Conservation (phyloP, 2,329 filamentous ascomycete species). For the Hypoxylon sp. region DNA sequence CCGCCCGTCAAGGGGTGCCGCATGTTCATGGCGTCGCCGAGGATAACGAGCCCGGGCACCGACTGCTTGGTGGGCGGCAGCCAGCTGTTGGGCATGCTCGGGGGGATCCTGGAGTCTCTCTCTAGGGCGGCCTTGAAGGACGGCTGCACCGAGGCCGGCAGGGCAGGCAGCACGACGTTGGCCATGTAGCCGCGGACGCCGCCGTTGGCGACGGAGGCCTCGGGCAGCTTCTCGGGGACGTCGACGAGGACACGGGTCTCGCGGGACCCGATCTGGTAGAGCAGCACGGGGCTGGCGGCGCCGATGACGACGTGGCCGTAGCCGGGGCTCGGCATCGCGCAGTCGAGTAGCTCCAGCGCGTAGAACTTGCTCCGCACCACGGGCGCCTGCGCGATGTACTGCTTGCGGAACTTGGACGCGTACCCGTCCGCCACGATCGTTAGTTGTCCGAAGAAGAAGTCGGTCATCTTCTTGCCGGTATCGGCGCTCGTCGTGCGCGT, state of each 20-base stretch:
- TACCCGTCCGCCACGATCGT: constrained; percentile 95
- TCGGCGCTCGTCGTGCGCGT: constrained; percentile 72
- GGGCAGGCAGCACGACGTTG: constrained; percentile 80
- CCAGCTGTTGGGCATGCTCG: constrained; percentile 95
- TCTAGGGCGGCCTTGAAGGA: constrained; percentile 82
- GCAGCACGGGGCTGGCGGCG: constrained; percentile 79
- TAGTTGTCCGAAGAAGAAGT: constrained; percentile 88
- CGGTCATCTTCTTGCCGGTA: constrained; percentile 67
- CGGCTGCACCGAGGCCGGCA: constrained; percentile 78
- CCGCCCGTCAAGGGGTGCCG: constrained; percentile 97
- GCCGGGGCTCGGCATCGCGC: constrained; percentile 76
- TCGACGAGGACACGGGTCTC: constrained; percentile 93
- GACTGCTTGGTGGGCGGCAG: constrained; percentile 80
- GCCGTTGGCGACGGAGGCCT: constrained; percentile 78
- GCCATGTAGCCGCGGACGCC: constrained; percentile 87
- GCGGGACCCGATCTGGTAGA: constrained; percentile 97
- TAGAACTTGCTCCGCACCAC: constrained; percentile 89
- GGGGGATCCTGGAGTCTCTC: constrained; percentile 75
- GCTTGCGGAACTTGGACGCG: constrained; percentile 88
- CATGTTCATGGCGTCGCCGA: constrained; percentile 99
- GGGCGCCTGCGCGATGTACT: constrained; percentile 75
- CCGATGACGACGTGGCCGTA: constrained; percentile 92
- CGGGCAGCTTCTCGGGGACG: constrained; percentile 80
- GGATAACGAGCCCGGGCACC: constrained; percentile 78
- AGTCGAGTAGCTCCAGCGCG: constrained; percentile 91